Percentiles rank a stretch among this genome's conserved stretches.
Evolutionary conservation across 2,329 filamentous ascomycete genomes (phyloP).

Genomic region (Thielaviopsis cerberus): DNA sequence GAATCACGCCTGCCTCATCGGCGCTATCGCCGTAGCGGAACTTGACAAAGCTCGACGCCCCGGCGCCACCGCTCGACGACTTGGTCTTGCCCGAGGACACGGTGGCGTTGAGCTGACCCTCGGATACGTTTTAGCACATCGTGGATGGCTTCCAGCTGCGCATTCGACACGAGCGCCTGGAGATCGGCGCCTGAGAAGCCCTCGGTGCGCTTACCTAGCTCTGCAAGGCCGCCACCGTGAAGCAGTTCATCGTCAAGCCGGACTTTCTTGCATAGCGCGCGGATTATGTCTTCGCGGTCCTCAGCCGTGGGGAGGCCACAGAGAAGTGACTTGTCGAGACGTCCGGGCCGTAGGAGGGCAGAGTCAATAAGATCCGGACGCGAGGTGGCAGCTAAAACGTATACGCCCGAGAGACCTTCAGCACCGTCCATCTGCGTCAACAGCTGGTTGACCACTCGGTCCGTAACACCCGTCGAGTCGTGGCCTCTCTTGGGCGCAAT

Average conservation of each 20-base stretch:
- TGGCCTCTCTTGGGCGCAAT: conserved; percentile 95
- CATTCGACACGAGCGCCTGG: conserved; percentile 87
- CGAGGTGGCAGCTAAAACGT: conserved; percentile 85
- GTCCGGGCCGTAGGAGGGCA: conserved; percentile 73
- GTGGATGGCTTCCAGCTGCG: conserved; percentile 91
- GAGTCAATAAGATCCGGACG: conserved; percentile 91
- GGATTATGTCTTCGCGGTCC: conserved; percentile 76
- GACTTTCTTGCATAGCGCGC: conserved; percentile 65
- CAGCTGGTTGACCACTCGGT: conserved; percentile 93
- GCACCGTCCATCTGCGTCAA: conserved; percentile 98
- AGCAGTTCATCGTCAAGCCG: conserved; percentile 50
- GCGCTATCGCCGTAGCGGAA: conserved; percentile 58
- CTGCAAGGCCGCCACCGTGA: conserved; percentile 38
- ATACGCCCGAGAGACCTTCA: conserved; percentile 84
- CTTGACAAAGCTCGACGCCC: conserved; percentile 46
- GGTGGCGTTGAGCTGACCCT: conserved; percentile 19
- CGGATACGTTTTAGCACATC: conserved; percentile 55
- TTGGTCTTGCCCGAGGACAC: conserved; percentile 14
- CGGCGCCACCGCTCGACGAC: conserved; percentile 16
- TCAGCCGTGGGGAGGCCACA: conserved; percentile 70
- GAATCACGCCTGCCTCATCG: conserved; percentile 21
- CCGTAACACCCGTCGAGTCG: conserved; percentile 94
- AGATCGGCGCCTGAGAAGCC: conserved; percentile 90
- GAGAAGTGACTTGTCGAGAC: conserved; percentile 79
- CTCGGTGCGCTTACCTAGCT: conserved; percentile 62